A percentile compares a stretch with the other conserved stretches of the same genome.
Conservation (phyloP, 1,284 basidiomycete genomes). For the Trichosporon sp. region DNA sequence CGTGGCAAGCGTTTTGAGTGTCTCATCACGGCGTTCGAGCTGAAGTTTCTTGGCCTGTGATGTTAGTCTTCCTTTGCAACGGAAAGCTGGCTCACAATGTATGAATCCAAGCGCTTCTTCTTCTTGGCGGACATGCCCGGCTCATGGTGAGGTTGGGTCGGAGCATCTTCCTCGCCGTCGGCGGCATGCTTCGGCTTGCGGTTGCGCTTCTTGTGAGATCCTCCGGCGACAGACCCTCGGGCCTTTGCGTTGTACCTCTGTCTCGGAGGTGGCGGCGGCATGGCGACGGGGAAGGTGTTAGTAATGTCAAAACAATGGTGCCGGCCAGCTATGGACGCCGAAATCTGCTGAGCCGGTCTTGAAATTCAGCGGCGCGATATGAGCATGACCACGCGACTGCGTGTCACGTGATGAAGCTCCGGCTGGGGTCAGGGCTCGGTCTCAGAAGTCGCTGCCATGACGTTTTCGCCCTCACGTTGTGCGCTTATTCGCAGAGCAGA, state of each 20-base stretch:
- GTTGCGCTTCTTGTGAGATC: conserved; percentile 54
- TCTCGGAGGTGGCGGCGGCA: conserved; percentile 49
- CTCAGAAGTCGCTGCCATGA: neutral
- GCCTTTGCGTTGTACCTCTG: conserved; percentile 56
- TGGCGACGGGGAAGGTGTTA: conserved; percentile 22
- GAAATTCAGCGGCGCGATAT: conserved; percentile 1
- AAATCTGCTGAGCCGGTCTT: conserved; percentile 19
- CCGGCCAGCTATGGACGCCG: conserved; percentile 10
- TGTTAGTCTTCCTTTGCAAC: conserved; percentile 3
- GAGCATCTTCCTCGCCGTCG: conserved; percentile 52
- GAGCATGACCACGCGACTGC: conserved; percentile 17
- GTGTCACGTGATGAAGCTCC: neutral
- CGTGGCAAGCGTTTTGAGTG: conserved; percentile 47
- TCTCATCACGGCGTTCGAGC: conserved; percentile 50
- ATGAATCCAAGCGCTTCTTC: conserved; percentile 56
- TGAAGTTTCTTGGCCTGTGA: conserved; percentile 55
- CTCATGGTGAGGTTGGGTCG: conserved; percentile 46
- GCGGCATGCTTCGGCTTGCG: conserved; percentile 31
- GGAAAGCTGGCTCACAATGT: conserved; percentile 58
- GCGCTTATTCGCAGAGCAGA: neutral
- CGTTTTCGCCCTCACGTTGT: conserved; percentile 5
- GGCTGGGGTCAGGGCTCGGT: conserved; percentile 1
- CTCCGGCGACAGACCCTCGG: conserved; percentile 50
- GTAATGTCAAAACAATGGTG: neutral
- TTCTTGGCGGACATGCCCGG: conserved; percentile 55